phyloP scores from a whole-genome alignment of 257 asterid genomes.

The Thymus mandschuricus region DNA sequence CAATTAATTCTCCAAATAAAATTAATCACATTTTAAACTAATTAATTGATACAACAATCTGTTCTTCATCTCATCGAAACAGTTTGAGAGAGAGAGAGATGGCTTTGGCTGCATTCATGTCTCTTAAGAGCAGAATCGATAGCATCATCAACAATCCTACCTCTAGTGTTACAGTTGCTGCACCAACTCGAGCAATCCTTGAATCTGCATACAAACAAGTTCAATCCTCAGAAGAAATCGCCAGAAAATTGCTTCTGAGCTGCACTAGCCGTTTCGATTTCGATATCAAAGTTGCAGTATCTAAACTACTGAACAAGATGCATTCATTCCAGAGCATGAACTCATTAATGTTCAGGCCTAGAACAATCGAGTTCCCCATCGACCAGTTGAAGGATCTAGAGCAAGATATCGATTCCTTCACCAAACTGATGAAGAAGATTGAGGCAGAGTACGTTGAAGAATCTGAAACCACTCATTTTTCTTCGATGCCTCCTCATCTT shows the following conservation, averaged over 20 bases:
- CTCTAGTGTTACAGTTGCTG: not conserved
- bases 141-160: not conserved
- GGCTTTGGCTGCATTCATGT: not conserved
- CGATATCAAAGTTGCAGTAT: not conserved
- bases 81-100: not conserved
- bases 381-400: not conserved
- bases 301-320: not conserved
- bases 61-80: not conserved
- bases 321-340: not conserved
- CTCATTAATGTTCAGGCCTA: not conserved
- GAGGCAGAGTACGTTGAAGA: not conserved
- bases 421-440: not conserved
- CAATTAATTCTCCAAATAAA: not conserved
- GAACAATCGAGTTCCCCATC: not conserved
- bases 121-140: not conserved
- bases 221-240: not conserved
- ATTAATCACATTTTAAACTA: no score
- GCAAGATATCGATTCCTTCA: not conserved
- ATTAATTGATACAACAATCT: not conserved
- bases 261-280: not conserved
- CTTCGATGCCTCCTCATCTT: no score
- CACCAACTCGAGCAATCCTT: slow-evolving; percentile 2
- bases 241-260: not conserved
- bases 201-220: not conserved
- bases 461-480: not conserved